These are phyloP conservation scores for Lipomyces yarrowii DNA, from an alignment of 1,139 yeast genomes.

Conservation along the genomic window DNA sequence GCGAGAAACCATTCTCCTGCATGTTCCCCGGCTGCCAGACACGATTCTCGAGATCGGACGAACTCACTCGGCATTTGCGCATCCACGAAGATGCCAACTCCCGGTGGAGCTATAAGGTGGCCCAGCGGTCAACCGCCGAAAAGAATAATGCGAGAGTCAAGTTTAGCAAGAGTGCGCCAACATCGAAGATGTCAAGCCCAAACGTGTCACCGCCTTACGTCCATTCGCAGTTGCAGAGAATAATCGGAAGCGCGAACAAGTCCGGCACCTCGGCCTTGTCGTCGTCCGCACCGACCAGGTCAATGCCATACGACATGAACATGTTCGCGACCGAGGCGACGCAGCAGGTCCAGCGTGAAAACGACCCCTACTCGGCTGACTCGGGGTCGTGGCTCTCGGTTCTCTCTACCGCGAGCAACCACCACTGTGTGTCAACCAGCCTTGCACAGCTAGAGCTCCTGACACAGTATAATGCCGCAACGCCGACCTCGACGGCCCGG, in stretches of 20 bases:
- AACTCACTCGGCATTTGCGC: constrained; percentile 83
- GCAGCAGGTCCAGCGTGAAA: constrained; percentile 64
- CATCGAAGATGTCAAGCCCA: constrained; percentile 33
- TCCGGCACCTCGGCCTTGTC: no score
- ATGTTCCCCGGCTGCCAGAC: constrained; percentile 85
- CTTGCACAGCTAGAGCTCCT: no score
- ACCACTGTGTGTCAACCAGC: no score
- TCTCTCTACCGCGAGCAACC: constrained; percentile 29
- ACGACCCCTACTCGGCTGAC: constrained; percentile 24
- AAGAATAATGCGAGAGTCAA: constrained; percentile 19
- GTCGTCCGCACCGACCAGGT: no score
- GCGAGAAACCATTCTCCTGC: constrained; percentile 92
- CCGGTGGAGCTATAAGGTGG: constrained; percentile 51
- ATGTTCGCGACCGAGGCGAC: constrained; percentile 81
- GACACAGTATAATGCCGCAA: no score
- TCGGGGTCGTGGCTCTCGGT: constrained; percentile 29
- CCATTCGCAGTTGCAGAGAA: constrained; percentile 18
- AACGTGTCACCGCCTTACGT: constrained; percentile 33
- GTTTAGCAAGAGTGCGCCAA: constrained; percentile 32
- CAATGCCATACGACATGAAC: constrained; percentile 78
- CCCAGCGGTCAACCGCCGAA: constrained; percentile 39
- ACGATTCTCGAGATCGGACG: constrained; percentile 85
- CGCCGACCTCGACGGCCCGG: constrained; percentile 32
- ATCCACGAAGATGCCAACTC: constrained; percentile 69
- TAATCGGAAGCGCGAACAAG: no score